Evolutionary conservation across 2,329 filamentous ascomycete species (phyloP).

Genomic region (Elsinoe ampelina): DNA sequence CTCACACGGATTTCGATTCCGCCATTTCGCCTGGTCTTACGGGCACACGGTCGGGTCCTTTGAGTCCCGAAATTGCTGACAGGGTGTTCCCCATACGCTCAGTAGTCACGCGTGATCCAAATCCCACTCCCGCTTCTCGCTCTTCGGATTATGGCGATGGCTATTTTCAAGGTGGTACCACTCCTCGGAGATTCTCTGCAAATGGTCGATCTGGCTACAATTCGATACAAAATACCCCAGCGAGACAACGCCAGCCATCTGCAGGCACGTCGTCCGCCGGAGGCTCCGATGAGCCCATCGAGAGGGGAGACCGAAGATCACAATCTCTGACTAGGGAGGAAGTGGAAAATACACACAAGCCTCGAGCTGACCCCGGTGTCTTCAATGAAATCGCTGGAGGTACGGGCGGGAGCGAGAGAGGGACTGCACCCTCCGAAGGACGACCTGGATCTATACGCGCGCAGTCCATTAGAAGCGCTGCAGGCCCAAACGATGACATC

Average conservation of each 20-base stretch:
- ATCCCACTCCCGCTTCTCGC: constrained; percentile 29
- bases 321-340: neutral
- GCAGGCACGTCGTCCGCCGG: neutral
- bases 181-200: constrained; percentile 5
- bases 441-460: constrained; percentile 23
- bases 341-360: neutral
- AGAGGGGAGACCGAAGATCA: constrained; percentile 1
- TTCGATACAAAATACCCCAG: constrained; percentile 4
- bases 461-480: constrained; percentile 23
- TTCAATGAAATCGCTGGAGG: constrained; percentile 30
- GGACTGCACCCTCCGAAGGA: constrained; percentile 10
- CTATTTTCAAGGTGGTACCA: constrained; percentile 28
- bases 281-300: neutral
- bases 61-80: constrained; percentile 41
- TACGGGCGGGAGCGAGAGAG: constrained; percentile 18
- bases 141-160: constrained; percentile 24
- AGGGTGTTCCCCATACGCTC: constrained; percentile 75
- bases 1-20: constrained; percentile 1
- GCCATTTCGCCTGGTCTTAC: neutral
- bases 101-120: constrained; percentile 61
- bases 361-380: constrained; percentile 22
- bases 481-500: constrained; percentile 33
- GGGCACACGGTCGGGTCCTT: constrained; percentile 17
- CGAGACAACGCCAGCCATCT: neutral
- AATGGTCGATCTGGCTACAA: constrained; percentile 9